phyloP scores from a whole-genome alignment of 2,329 filamentous ascomycete species.

The Fusarium transvaalense region DNA sequence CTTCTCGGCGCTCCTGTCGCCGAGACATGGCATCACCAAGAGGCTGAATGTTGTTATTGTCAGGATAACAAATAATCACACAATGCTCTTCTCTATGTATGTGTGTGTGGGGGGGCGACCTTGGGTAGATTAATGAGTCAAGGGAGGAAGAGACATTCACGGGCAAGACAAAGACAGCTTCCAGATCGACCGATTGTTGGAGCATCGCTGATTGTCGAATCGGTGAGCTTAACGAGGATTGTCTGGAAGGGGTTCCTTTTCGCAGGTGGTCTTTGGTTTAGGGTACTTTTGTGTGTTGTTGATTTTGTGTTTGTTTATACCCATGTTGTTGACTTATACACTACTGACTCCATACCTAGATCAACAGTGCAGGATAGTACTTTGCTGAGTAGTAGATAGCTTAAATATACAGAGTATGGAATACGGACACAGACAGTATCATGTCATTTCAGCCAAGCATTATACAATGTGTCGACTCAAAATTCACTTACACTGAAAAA shows the following conservation, averaged over 20 bases:
- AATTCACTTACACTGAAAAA: constrained; percentile 22
- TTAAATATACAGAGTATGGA: background rate
- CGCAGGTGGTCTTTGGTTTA: constrained; percentile 1
- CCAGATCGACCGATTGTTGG: constrained; percentile 28
- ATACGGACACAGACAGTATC: background rate
- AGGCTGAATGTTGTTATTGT: constrained; percentile 29
- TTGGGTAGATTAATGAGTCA: constrained; percentile 10
- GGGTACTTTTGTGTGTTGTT: background rate
- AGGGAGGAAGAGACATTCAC: constrained; percentile 27
- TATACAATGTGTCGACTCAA: constrained; percentile 1
- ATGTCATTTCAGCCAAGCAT: background rate
- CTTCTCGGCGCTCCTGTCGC: background rate
- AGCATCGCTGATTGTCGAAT: constrained; percentile 4
- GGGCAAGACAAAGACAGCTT: constrained; percentile 5
- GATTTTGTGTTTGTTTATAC: background rate
- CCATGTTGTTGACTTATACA: background rate
- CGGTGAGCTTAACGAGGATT: background rate
- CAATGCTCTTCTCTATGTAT: constrained; percentile 5
- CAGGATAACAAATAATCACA: background rate
- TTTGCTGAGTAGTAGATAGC: background rate
- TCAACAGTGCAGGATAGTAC: background rate
- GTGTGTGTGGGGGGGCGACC: constrained; percentile 6
- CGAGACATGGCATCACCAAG: constrained; percentile 16
- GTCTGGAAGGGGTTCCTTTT: background rate
- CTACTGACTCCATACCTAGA: background rate